Conservation (phyloP, 1,139 yeast species). For the Saccharomyces hybrid region DNA sequence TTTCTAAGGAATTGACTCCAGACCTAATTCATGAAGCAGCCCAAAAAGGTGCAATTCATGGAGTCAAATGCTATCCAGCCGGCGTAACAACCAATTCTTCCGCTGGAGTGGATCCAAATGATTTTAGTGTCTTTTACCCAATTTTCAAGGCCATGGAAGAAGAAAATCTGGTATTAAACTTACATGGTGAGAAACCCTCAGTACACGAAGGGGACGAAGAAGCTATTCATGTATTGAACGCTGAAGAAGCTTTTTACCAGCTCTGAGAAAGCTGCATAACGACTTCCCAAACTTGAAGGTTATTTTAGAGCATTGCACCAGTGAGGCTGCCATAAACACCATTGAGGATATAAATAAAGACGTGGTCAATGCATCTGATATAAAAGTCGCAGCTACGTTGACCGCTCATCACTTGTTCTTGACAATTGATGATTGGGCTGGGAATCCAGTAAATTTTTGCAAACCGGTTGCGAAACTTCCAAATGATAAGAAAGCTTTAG, state of each 20-base stretch:
- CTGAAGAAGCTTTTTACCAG: constrained; percentile 91
- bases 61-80: constrained; percentile 94
- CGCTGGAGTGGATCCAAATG: constrained; percentile 91
- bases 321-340: constrained; percentile 76
- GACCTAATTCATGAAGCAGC: constrained; percentile 78
- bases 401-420: constrained; percentile 91
- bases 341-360: constrained; percentile 61
- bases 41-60: constrained; percentile 59
- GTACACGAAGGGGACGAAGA: constrained; percentile 35
- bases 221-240: constrained; percentile 78
- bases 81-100: constrained; percentile 95
- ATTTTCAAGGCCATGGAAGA: constrained; percentile 81
- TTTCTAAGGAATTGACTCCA: constrained; percentile 73
- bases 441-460: constrained; percentile 88
- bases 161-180: constrained; percentile 65
- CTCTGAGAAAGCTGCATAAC: constrained; percentile 62
- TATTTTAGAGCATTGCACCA: constrained; percentile 90
- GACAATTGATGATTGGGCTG: constrained; percentile 94
- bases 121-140: constrained; percentile 80
- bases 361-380: constrained; percentile 35
- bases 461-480: constrained; percentile 97
- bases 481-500: constrained; percentile 66
- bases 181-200: constrained; percentile 94
- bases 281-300: constrained; percentile 86
- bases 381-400: constrained; percentile 77